These are phyloP conservation scores for Podospora comata DNA, from an alignment of 495 filamentous ascomycete species.

Conservation along the genomic window DNA sequence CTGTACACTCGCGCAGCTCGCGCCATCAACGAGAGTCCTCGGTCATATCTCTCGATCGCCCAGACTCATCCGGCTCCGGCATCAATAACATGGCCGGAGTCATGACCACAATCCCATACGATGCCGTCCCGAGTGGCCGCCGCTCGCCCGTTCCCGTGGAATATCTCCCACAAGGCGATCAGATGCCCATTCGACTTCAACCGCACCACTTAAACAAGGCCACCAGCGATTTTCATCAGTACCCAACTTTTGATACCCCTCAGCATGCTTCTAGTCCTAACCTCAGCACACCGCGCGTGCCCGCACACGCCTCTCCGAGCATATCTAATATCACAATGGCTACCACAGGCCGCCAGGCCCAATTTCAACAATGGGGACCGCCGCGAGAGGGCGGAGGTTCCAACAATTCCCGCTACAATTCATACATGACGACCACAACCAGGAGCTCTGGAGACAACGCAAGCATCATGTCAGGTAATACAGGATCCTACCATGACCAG, in stretches of 20 bases:
- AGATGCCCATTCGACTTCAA: constrained; percentile 61
- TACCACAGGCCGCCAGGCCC: constrained; percentile 64
- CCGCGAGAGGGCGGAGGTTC: constrained; percentile 54
- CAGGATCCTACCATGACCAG: constrained; percentile 67
- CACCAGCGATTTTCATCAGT: constrained; percentile 82
- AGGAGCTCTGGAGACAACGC: constrained; percentile 45
- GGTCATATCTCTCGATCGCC: constrained; percentile 67
- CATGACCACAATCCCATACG: constrained; percentile 87
- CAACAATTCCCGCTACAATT: constrained; percentile 59
- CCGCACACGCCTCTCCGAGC: constrained; percentile 50
- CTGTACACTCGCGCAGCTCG: constrained; percentile 69
- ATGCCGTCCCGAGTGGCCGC: constrained; percentile 64
- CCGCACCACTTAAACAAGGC: constrained; percentile 79
- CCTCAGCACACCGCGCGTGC: constrained; percentile 64
- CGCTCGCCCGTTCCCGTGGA: constrained; percentile 72
- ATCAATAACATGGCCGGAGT: constrained; percentile 78
- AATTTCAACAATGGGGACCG: constrained; percentile 72
- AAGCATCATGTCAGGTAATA: constrained; percentile 64
- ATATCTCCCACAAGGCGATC: constrained; percentile 67
- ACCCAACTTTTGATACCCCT: constrained; percentile 64
- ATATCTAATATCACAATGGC: constrained; percentile 62
- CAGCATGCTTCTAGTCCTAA: constrained; percentile 53
- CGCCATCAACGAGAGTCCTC: constrained; percentile 77
- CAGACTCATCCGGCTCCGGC: constrained; percentile 46
- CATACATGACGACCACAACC: constrained; percentile 54